phyloP scores from a whole-genome alignment of 2,329 filamentous ascomycete species.

The Rhynchosporium graminicola region DNA sequence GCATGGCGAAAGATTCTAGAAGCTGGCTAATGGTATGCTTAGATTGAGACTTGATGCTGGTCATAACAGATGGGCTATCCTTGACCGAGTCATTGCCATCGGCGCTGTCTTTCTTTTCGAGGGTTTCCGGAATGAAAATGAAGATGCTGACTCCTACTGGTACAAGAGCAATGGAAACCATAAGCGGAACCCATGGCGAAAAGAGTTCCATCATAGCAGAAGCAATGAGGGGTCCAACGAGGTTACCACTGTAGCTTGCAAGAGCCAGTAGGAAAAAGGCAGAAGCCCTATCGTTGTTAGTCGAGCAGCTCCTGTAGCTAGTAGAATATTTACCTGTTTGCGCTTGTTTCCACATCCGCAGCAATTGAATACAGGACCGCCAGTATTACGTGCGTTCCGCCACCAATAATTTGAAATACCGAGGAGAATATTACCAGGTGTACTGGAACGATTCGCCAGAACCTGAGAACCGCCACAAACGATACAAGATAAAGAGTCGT shows the following conservation, averaged over 20 bases:
- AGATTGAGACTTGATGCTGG: constrained; percentile 3
- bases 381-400: constrained; percentile 7
- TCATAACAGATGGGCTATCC: not conserved
- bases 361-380: constrained; percentile 14
- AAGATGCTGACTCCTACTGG: constrained; percentile 9
- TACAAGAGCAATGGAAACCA: not conserved
- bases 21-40: constrained; percentile 6
- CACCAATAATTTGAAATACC: constrained; percentile 13
- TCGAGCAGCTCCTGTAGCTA: not conserved
- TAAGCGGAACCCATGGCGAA: constrained; percentile 12
- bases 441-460: constrained; percentile 11
- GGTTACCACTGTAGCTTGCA: constrained; percentile 8
- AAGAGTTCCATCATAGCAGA: constrained; percentile 10
- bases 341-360: constrained; percentile 13
- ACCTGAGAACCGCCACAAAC: constrained; percentile 1
- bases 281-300: constrained; percentile 2
- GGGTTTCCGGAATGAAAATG: constrained; percentile 17
- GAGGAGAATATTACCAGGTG: constrained; percentile 13
- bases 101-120: not conserved
- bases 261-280: constrained; percentile 10
- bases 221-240: constrained; percentile 9
- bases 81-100: not conserved
- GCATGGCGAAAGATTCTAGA: constrained; percentile 9
- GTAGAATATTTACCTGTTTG: not conserved
- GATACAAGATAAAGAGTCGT: not conserved